A percentile compares a stretch with the other conserved stretches of the same genome.
phyloP scores from a whole-genome alignment of 2,329 filamentous ascomycete genomes.

The Phialemoniopsis sp. region DNA sequence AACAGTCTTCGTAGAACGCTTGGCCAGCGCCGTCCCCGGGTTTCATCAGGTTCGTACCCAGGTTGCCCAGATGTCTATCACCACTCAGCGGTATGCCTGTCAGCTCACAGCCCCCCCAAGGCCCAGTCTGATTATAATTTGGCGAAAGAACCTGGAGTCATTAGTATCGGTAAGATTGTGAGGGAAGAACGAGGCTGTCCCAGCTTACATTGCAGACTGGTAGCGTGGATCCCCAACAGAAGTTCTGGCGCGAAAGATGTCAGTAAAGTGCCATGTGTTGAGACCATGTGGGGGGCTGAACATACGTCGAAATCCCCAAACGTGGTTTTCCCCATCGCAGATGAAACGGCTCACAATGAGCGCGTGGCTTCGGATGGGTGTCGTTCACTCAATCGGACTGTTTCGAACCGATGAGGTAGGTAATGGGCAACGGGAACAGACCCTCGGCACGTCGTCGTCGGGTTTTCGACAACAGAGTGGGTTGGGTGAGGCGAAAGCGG shows the following conservation, averaged over 20 bases:
- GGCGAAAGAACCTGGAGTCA: conserved; percentile 58
- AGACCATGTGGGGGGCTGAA: conserved; percentile 5
- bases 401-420: no score
- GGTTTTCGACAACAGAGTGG: no score
- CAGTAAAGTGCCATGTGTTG: conserved; percentile 8
- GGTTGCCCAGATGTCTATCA: conserved; percentile 68
- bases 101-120: conserved; percentile 68
- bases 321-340: conserved; percentile 53
- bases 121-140: conserved; percentile 53
- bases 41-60: no score
- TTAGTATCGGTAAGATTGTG: conserved; percentile 11
- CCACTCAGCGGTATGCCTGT: conserved; percentile 68
- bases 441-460: no score
- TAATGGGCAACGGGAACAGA: no score
- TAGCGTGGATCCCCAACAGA: conserved; percentile 79
- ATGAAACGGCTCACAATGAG: no score
- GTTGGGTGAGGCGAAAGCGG: no score
- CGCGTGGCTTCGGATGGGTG: no score
- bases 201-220: conserved; percentile 76
- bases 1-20: no score
- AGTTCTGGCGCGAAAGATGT: conserved; percentile 50
- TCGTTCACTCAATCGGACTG: no score
- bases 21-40: no score
- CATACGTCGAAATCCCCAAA: conserved; percentile 59
- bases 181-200: neutral